Conservation (phyloP, 2,329 filamentous ascomycete genomes). For the Periglandula ipomoeae region DNA sequence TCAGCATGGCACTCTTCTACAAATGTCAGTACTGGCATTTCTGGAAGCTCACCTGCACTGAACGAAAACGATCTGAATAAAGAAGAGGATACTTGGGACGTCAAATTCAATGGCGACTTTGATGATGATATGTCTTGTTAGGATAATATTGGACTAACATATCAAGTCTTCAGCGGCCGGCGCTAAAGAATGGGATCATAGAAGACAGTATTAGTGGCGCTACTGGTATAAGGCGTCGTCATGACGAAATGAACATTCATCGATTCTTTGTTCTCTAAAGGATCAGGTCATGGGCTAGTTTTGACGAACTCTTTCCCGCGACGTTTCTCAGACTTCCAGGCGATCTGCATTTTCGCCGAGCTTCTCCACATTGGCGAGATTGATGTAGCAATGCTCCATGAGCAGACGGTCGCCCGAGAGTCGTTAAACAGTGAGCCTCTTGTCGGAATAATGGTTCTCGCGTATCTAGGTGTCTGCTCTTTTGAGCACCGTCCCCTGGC, state of each 20-base stretch:
- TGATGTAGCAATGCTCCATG: conserved; percentile 31
- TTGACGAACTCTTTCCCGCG: too few species aligned
- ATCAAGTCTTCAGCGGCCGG: not conserved
- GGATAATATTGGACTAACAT: not conserved
- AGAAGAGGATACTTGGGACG: not conserved
- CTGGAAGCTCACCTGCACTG: not conserved
- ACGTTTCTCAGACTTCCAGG: too few species aligned
- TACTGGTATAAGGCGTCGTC: not conserved
- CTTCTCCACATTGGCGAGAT: conserved; percentile 26
- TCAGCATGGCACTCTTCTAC: conserved; percentile 1
- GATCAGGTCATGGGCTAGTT: not conserved
- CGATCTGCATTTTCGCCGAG: not conserved
- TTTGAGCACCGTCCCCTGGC: conserved; percentile 9
- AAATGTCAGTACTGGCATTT: conserved; percentile 1
- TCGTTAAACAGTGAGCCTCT: conserved; percentile 22
- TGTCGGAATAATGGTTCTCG: conserved; percentile 13
- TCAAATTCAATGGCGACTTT: not conserved
- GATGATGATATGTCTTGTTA: not conserved
- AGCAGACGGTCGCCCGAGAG: conserved; percentile 23
- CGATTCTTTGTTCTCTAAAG: too few species aligned
- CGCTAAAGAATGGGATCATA: not conserved
- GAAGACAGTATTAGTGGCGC: not conserved
- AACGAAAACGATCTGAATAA: not conserved
- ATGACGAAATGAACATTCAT: not conserved
- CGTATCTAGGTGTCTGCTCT: conserved; percentile 14